Evolutionary conservation across 164 flowering plant genomes (phyloP).

Genomic region (Nelumbo lutea): DNA sequence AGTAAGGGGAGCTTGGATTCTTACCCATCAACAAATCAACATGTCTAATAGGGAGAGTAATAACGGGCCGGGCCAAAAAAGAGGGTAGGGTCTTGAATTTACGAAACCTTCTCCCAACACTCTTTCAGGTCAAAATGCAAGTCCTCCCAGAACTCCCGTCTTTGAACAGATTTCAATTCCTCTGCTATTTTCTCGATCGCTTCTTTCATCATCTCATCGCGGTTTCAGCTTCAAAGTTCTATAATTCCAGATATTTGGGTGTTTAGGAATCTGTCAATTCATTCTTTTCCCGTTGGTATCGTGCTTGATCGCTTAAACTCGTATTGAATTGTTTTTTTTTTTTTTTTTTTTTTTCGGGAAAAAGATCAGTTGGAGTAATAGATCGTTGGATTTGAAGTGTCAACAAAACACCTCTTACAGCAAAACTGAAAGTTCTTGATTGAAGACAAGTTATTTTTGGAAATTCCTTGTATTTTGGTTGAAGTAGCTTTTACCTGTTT

Average conservation of each 20-base stretch:
- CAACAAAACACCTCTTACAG: neutral
- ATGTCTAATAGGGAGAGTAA: no score
- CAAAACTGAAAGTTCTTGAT: neutral
- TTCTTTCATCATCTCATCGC: neutral
- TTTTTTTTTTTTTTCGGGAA: neutral
- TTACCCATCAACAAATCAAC: no score
- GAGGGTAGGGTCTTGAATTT: no score
- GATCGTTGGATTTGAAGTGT: neutral
- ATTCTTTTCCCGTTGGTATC: neutral
- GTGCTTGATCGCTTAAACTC: neutral
- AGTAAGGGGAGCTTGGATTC: no score
- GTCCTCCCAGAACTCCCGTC: neutral
- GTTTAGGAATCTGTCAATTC: neutral
- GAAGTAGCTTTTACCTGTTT: neutral
- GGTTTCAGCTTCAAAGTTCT: neutral
- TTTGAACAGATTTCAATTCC: neutral
- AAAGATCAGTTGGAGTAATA: conserved; percentile 1
- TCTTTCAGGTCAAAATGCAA: conserved; percentile 17
- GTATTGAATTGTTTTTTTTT: neutral
- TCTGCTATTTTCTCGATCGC: neutral
- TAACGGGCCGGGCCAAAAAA: no score
- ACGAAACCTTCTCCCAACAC: neutral
- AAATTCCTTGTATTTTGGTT: neutral
- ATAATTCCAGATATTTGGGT: neutral
- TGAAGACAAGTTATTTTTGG: neutral